Percentiles rank a stretch among this genome's conserved stretches.
Evolutionary conservation across 1,284 basidiomycete species (phyloP).

Genomic region (Volvariella volvacea): DNA sequence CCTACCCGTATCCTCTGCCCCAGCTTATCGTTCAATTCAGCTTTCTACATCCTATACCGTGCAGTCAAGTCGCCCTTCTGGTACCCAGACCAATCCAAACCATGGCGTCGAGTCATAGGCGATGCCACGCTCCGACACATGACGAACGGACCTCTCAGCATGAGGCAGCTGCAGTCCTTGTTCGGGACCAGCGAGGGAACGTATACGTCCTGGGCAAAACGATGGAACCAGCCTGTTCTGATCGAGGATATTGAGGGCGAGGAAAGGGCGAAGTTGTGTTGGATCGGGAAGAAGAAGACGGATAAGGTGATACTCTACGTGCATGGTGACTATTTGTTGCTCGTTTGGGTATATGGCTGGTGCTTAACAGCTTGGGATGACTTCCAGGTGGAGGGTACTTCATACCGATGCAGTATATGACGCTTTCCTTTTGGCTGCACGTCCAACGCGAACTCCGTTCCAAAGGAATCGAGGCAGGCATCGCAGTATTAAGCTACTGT

Average conservation of each 20-base stretch:
- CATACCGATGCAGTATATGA: constrained; percentile 15
- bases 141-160: neutral
- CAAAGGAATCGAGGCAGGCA: constrained; percentile 18
- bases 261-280: constrained; percentile 23
- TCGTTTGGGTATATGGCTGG: neutral
- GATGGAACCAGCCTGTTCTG: constrained; percentile 14
- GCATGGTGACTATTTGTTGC: constrained; percentile 22
- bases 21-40: no score
- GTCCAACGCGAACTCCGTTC: constrained; percentile 17
- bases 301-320: constrained; percentile 30
- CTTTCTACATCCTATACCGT: no score
- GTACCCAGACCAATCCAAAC: neutral
- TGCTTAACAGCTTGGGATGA: neutral
- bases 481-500: constrained; percentile 28
- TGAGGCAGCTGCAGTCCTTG: constrained; percentile 16
- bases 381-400: constrained; percentile 19
- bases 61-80: no score
- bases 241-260: constrained; percentile 21
- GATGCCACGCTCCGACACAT: constrained; percentile 1
- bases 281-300: constrained; percentile 29
- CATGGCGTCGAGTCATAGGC: constrained; percentile 1
- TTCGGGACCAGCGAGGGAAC: constrained; percentile 14
- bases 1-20: no score
- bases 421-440: constrained; percentile 21
- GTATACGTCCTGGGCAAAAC: constrained; percentile 21